A percentile compares a stretch with the other conserved stretches of the same genome.
phyloP scores from a whole-genome alignment of 2,329 filamentous ascomycete genomes.

The Alternaria ethzedia region DNA sequence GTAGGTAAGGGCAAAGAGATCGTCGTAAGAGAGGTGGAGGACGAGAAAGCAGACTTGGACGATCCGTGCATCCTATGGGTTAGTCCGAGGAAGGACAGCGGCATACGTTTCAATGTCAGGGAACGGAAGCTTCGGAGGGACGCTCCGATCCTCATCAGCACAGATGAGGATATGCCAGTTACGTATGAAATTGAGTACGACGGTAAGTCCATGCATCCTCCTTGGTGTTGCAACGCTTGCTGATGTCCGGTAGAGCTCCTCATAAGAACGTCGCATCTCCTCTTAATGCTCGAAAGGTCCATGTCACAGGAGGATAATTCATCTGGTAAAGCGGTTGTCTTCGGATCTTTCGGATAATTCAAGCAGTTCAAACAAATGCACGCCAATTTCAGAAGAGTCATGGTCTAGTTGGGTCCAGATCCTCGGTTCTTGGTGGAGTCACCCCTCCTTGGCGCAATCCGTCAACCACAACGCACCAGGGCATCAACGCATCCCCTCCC shows the following conservation, averaged over 20 bases:
- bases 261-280: slow-evolving; percentile 40
- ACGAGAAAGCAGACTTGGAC: slow-evolving; percentile 14
- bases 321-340: slow-evolving; percentile 71
- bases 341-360: slow-evolving; percentile 57
- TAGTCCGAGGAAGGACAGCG: slow-evolving; percentile 67
- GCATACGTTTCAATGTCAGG: slow-evolving; percentile 70
- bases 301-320: slow-evolving; percentile 64
- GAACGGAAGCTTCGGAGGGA: slow-evolving; percentile 56
- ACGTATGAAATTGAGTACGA: slow-evolving; percentile 75
- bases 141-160: slow-evolving; percentile 62
- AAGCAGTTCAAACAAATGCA: background rate
- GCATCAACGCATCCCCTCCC: background rate
- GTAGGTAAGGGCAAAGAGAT: slow-evolving; percentile 30
- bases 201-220: slow-evolving; percentile 58
- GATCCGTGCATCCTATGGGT: slow-evolving; percentile 68
- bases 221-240: background rate
- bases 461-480: background rate
- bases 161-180: slow-evolving; percentile 70
- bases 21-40: slow-evolving; percentile 14
- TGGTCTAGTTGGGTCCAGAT: slow-evolving; percentile 1
- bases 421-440: slow-evolving; percentile 3
- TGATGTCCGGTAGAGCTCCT: slow-evolving; percentile 33
- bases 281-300: slow-evolving; percentile 66
- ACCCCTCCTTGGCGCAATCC: slow-evolving; percentile 5
- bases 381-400: slow-evolving; percentile 1